Conservation (phyloP, 1,284 basidiomycete genomes). For the Porogramme epimiltina region DNA sequence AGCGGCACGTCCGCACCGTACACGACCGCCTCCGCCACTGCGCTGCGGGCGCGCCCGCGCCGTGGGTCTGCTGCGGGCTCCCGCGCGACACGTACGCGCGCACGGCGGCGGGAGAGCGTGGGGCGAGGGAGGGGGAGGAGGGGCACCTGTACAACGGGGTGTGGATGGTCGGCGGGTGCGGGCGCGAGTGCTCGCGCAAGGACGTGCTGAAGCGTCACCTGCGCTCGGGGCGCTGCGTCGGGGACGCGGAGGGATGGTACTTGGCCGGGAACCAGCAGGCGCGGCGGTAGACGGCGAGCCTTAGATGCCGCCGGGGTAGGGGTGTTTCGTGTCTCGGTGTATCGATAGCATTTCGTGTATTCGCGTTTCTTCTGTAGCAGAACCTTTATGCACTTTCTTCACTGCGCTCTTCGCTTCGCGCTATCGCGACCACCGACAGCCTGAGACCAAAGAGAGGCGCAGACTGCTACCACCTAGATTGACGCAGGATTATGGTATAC, state of each 20-base stretch:
- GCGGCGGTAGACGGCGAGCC: neutral
- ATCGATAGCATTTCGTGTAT: no score
- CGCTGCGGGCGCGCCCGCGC: neutral
- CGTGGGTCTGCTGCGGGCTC: conserved; percentile 18
- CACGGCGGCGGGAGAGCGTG: neutral
- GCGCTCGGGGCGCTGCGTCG: neutral
- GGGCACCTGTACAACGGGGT: no score
- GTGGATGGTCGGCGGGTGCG: no score
- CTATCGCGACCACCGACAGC: no score
- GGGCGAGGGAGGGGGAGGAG: neutral
- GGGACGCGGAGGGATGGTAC: neutral
- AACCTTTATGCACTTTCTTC: no score
- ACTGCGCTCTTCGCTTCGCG: no score
- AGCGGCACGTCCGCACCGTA: conserved; percentile 8
- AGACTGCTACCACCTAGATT: no score
- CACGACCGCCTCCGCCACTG: neutral
- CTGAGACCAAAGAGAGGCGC: no score
- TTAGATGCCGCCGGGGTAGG: no score
- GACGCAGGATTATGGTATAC: no score
- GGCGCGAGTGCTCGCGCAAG: neutral
- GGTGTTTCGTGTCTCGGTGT: no score
- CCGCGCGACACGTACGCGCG: conserved; percentile 13
- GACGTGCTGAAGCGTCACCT: neutral
- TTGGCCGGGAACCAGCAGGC: neutral
- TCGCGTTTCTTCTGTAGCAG: no score